Evolutionary conservation across 768 basidiomycete species (phyloP).

Genomic region (Phanerodontia chrysosporium): DNA sequence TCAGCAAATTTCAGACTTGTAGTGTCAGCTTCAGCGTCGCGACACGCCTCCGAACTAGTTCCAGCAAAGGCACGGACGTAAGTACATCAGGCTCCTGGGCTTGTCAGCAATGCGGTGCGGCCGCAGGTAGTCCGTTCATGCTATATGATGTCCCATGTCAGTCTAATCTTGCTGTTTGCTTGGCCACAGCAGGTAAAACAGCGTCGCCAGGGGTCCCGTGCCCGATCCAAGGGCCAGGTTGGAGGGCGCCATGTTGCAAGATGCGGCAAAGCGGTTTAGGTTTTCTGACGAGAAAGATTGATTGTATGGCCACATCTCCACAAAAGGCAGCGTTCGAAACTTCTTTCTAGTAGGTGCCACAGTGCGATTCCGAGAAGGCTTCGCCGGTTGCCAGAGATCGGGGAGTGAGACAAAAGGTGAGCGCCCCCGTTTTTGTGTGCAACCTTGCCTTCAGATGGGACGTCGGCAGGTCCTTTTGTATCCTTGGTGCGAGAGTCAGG

Average conservation of each 20-base stretch:
- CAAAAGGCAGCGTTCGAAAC: neutral
- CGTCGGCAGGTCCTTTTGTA: constrained; percentile 12
- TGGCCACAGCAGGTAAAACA: neutral
- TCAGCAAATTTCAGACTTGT: neutral
- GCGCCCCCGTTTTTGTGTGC: constrained; percentile 13
- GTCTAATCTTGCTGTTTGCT: neutral
- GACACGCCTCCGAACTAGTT: neutral
- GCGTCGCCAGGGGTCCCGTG: neutral
- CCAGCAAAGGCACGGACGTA: neutral
- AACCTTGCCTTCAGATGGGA: neutral
- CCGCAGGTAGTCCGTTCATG: neutral
- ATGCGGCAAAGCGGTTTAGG: neutral
- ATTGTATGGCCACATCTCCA: neutral
- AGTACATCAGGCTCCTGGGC: neutral
- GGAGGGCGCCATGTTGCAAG: neutral
- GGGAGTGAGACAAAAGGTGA: constrained; percentile 12
- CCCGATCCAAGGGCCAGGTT: constrained; percentile 4
- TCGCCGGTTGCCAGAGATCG: constrained; percentile 5
- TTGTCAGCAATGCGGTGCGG: neutral
- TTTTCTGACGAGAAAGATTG: neutral
- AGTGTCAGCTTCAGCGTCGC: neutral
- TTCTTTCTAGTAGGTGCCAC: neutral
- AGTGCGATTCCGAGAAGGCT: constrained; percentile 3
- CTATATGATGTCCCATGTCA: neutral
- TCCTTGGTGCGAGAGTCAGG: neutral